Evolutionary conservation across 1,284 basidiomycete species (phyloP).

Genomic region (Pyrrhoderma noxium): DNA sequence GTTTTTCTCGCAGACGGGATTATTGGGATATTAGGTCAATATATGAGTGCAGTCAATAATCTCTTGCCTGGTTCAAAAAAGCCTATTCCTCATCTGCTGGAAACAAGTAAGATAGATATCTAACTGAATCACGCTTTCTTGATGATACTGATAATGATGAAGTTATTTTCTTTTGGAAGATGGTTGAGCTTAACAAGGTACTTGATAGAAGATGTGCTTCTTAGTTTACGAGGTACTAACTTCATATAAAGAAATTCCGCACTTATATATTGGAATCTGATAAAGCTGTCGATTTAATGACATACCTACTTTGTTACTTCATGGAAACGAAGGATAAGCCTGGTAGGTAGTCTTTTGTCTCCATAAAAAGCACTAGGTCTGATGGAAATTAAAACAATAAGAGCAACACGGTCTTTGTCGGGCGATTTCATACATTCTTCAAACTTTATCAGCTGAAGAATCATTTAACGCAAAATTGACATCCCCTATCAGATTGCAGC

Average conservation of each 20-base stretch:
- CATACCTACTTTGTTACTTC: slow-evolving; percentile 70
- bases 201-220: slow-evolving; percentile 11
- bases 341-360: slow-evolving; percentile 40
- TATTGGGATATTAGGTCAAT: slow-evolving; percentile 61
- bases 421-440: slow-evolving; percentile 85
- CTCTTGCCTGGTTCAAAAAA: slow-evolving; percentile 78
- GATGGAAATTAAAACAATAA: slow-evolving; percentile 23
- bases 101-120: slow-evolving; percentile 53
- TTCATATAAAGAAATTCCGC: slow-evolving; percentile 67
- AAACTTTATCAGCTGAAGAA: slow-evolving; percentile 81
- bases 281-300: slow-evolving; percentile 67
- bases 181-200: slow-evolving; percentile 87
- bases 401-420: slow-evolving; percentile 90
- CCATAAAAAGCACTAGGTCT: background rate
- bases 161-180: slow-evolving; percentile 88
- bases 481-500: slow-evolving; percentile 50
- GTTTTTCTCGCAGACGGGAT: slow-evolving; percentile 74
- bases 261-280: slow-evolving; percentile 75
- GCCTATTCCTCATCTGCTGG: slow-evolving; percentile 72
- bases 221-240: background rate
- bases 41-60: slow-evolving; percentile 66
- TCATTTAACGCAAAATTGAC: slow-evolving; percentile 66
- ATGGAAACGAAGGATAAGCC: slow-evolving; percentile 88
- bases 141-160: slow-evolving; percentile 11
- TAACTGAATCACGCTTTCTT: no score